Conservation (phyloP, 2,329 filamentous ascomycete species). For the Neurospora sp. region DNA sequence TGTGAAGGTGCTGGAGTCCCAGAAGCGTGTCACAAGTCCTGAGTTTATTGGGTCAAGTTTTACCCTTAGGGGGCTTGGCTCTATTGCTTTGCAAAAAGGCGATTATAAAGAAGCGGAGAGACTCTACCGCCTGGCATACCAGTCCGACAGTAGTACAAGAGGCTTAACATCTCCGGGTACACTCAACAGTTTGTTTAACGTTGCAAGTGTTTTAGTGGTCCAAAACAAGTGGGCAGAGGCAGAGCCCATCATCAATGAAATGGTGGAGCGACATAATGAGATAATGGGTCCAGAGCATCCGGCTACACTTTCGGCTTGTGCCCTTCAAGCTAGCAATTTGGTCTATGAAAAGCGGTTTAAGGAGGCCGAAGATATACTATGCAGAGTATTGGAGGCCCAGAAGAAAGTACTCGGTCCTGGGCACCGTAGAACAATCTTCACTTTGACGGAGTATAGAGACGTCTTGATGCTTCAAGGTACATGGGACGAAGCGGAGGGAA, state of each 20-base stretch:
- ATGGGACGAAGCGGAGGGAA: not conserved
- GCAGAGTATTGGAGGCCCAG: not conserved
- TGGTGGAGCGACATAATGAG: not conserved
- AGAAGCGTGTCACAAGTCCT: not conserved
- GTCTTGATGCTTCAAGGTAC: not conserved
- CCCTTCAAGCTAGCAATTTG: no score
- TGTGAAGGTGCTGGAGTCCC: not conserved
- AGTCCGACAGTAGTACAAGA: not conserved
- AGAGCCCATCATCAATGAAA: not conserved
- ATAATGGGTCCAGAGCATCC: not conserved
- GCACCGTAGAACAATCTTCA: not conserved
- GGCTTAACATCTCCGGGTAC: not conserved
- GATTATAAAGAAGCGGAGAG: not conserved
- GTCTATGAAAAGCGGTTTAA: not conserved
- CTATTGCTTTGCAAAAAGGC: not conserved
- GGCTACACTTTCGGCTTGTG: not conserved
- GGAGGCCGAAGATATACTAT: not conserved
- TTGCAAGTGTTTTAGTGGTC: no score
- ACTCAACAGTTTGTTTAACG: no score
- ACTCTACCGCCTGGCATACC: not conserved
- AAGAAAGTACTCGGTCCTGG: not conserved
- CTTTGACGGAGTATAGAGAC: no score
- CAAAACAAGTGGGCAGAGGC: not conserved
- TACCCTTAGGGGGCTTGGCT: not conserved
- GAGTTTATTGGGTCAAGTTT: not conserved